These are phyloP conservation scores for Colletotrichum graminicola DNA, from an alignment of 2,329 filamentous ascomycete species.

Conservation along the genomic window DNA sequence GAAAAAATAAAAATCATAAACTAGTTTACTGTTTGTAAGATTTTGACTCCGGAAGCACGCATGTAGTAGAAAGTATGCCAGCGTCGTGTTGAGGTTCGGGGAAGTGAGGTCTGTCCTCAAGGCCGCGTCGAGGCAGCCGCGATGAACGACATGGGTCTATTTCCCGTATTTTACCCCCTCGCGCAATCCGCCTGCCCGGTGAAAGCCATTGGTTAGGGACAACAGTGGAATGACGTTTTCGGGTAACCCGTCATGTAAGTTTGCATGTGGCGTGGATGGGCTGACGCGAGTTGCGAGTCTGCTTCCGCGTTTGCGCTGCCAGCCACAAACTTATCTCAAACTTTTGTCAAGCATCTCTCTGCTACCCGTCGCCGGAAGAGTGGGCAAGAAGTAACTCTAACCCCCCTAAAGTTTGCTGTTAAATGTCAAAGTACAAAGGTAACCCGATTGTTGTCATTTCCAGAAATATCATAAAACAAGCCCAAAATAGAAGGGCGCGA, in stretches of 20 bases:
- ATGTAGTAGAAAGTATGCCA: background rate
- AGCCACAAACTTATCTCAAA: background rate
- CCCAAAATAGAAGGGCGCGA: background rate
- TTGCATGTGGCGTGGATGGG: background rate
- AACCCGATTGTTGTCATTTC: background rate
- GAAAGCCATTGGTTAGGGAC: background rate
- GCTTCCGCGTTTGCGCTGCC: background rate
- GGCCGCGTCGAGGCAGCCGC: background rate
- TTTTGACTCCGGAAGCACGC: background rate
- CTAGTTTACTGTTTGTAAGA: no score
- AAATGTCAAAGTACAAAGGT: background rate
- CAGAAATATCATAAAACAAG: no score
- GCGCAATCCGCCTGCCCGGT: background rate
- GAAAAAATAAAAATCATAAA: no score
- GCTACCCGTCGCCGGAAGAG: background rate
- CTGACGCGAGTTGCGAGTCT: background rate
- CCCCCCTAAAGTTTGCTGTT: background rate
- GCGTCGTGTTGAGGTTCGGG: background rate
- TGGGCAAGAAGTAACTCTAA: background rate
- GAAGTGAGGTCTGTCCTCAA: background rate
- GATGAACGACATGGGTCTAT: background rate
- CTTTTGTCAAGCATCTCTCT: background rate
- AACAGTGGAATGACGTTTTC: background rate
- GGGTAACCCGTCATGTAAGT: background rate
- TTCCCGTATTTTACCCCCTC: background rate